Evolutionary conservation across 2,329 filamentous ascomycete species (phyloP).

Genomic region (Plectosphaerella plurivora): DNA sequence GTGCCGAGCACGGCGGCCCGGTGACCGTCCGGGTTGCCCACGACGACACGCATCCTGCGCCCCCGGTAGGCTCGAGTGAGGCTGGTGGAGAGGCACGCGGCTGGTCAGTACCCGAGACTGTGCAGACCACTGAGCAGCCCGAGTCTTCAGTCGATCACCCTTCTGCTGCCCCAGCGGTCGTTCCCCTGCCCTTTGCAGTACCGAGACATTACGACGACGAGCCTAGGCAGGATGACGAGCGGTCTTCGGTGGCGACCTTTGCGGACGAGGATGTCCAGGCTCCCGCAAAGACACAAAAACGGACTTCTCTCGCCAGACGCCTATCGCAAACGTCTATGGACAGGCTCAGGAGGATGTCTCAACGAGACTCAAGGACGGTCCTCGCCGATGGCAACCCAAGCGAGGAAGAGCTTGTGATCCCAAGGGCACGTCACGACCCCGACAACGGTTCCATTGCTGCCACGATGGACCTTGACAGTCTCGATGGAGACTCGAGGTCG

Average conservation of each 20-base stretch:
- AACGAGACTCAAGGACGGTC: slow-evolving; percentile 14
- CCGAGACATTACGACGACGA: slow-evolving; percentile 38
- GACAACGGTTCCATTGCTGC: slow-evolving; percentile 52
- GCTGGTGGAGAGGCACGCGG: slow-evolving; percentile 12
- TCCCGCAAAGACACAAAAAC: slow-evolving; percentile 22
- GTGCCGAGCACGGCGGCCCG: slow-evolving; percentile 34
- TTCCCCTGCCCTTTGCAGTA: slow-evolving; percentile 63
- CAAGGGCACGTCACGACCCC: slow-evolving; percentile 23
- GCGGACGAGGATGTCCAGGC: slow-evolving; percentile 51
- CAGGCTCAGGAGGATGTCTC: slow-evolving; percentile 32
- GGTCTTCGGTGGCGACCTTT: slow-evolving; percentile 67
- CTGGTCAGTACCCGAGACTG: slow-evolving; percentile 19
- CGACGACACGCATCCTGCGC: slow-evolving; percentile 25
- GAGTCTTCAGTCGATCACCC: slow-evolving; percentile 13
- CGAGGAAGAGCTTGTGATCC: slow-evolving; percentile 40
- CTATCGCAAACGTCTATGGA: slow-evolving; percentile 41
- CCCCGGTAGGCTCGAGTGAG: slow-evolving; percentile 1
- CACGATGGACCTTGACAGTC: slow-evolving; percentile 51
- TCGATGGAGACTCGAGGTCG: slow-evolving; percentile 30
- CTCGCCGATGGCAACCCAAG: slow-evolving; percentile 27
- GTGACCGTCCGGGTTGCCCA: slow-evolving; percentile 50
- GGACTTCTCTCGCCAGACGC: slow-evolving; percentile 38
- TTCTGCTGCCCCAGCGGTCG: slow-evolving; percentile 46
- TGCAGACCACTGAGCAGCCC: not conserved
- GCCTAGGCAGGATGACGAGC: slow-evolving; percentile 39